Evolutionary conservation across 169 alveolate species (phyloP), one percentile per base, ranked within the genome.

Genomic region (Eimeria falciformis): DNA sequence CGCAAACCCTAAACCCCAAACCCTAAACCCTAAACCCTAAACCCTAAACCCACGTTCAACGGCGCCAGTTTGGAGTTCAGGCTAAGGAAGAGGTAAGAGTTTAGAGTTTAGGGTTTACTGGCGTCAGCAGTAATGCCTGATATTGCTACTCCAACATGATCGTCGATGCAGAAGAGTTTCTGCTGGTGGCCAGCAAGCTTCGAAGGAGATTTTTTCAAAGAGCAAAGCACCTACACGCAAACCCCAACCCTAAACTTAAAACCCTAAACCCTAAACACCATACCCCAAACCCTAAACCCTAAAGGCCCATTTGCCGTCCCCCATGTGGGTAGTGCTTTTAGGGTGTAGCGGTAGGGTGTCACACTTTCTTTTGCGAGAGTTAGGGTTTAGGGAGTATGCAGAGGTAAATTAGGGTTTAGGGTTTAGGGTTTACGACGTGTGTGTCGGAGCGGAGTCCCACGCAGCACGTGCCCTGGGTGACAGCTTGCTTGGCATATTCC

Each of bases 41-140:
- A 75, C 82, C 46, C 53, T 37, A 43, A 40, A 6, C 43, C 11
- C 40, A 2, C n/a, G n/a, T n/a, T n/a, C n/a, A n/a, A n/a, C n/a
- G n/a, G n/a, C n/a, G n/a, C n/a, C n/a, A n/a, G n/a, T n/a, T n/a
- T n/a, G n/a, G n/a, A n/a, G n/a, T n/a, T n/a, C n/a, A n/a, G n/a
- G n/a, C n/a, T n/a, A n/a, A n/a, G n/a, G n/a, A n/a, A n/a, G n/a
- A n/a, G n/a, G n/a, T n/a, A n/a, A 68, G 78, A 47, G 78, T 68
- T 43, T 37, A 71, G 85, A 65, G 85, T 75, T 75, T 45, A 75
- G 86, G 86, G 86, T 89, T 94, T 96, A 94, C 98, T 96, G 5
- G 99, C 99, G 94, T 99, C 99, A n/a, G 99, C 99, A 33, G 99
- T 98, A 45, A 99, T 96, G 33, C 99, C 99, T 27, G 99, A 98